Evolutionary conservation across 2,329 filamentous ascomycete genomes (phyloP), one percentile per base, ranked within the genome.

Genomic region (Colletotrichum tanaceti): DNA sequence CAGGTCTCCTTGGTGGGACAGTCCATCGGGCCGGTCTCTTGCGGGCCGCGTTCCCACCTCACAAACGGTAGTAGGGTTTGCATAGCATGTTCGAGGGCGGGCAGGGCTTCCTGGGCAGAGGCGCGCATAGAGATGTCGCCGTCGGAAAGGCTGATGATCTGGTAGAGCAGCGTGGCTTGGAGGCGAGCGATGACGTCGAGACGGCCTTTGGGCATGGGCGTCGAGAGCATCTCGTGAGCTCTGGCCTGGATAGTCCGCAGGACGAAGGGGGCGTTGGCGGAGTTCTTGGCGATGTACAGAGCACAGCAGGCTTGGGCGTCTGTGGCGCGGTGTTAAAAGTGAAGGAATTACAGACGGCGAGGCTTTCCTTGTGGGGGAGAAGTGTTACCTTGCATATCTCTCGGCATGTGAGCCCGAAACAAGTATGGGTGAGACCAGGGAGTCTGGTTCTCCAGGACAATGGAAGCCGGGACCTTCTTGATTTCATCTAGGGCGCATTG

Each of bases 351-450:
- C 18, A 9, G 18, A 20, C 4, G 14, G 4, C 28, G 24, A 14
- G 14, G 3, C 22, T 16, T 14, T 14, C 5, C 10, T n/a, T 9
- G 18, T 14, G 9, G 14, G 18, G 28, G 7, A 2, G 11, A 68
- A 59, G 20, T 72, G 3, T 35, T 16, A 82, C 84, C 85, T 78
- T 87, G 82, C 72, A 89, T 82, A 0, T 75, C 78, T 38, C 76
- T 76, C 1, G 86, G 87, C 84, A 88, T 87, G 10, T 73, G 64
- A 2, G 84, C 79, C n/a, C 77, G 77, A 67, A 87, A 88, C 0
- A 89, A 76, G n/a, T 77, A 74, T 0, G 78, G 77, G 70, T 89
- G 87, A 38, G 79, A 82, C 87, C 87, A 89, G 0, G 85, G 84
- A 0, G 85, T 86, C 58, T 81, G 76, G 18, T 80, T 85, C 53